Base-by-base conservation (phyloP, 805 yeast genomes). In the Monosporozyma yasuniensis region DNA sequence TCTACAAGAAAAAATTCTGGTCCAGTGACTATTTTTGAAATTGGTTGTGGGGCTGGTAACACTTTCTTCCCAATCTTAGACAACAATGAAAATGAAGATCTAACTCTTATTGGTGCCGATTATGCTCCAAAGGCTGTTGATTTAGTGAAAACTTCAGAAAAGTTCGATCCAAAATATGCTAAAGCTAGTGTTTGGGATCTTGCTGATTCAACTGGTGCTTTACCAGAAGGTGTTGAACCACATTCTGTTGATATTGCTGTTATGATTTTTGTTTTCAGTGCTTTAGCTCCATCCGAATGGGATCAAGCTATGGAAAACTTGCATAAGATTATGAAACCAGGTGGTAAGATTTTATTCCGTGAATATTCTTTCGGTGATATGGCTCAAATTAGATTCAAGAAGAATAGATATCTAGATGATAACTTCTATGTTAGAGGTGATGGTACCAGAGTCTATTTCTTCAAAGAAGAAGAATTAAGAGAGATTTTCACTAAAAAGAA, bases 1-100 rank as follows among this genome's bases (percentile, higher is more conserved):
- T 84, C 87, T 5, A 87, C 96, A 3, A 79, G 80, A 54, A 76
- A 78, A 22, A 84, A 82, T 56, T 74, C 83, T 6, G 84, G 88
- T n/a, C 78, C 83, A 4, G 75, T 76, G 21, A 80, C 83, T 3
- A 83, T 93, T 32, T 74, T 93, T 49, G 99, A 93, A 67, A 84
- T 93, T 44, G 99, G 99, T 3, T 93, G 99, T 70, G 99, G 99
- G 50, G 98, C 96, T 4, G 99, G 99, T 10, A 93, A 93, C 66
- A 93, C 99, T 0, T 78, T 93, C 72, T 93, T 84, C 66, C 99
- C 99, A 4, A 83, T 93, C 19, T 70, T 93, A 51, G 76, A 76
- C 49, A 89, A 84, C 58, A 93, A 93, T 65, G 74, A 86, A 64
- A 93, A 93, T 68, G 81, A 82, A n/a, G 68, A 81, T 25, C 70